Base-by-base conservation (phyloP, 164 flowering plant genomes). In the Stephania yunnanensis region DNA sequence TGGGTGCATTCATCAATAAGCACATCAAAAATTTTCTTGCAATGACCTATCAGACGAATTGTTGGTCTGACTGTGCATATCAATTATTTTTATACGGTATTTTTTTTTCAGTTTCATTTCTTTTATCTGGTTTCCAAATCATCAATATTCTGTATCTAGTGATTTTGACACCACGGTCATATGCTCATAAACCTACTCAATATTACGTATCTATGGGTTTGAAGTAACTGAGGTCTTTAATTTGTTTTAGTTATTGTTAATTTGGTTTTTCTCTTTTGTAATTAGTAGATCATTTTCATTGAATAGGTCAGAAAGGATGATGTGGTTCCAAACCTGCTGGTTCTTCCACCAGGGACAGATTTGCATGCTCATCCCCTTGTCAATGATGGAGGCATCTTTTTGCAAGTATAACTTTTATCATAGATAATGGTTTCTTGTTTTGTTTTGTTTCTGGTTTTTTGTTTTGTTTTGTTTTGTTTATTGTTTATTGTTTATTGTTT, bases 281-380 rank as follows among this genome's bases (percentile, higher is more conserved):
- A 61, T 25, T 52, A 13, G 29, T 10, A 50, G 9, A 20, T 71
- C 20, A 22, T 10, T 17, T 71, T 7, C 7, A 10, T 69, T 70
- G 69, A 55, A 78, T 79, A 93, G 99, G 98, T 92, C 52, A 79
- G 78, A 20, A 88, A 81, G 84, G 99, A 95, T 86, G 94, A 88
- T 70, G 55, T 87, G 78, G 90, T 95, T 73, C 90, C 91, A 30
- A 94, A 90, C 80, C 81, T 93, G 81, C 76, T 95, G 78, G 78
- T 89, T 66, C 93, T 95, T 52, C 98, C 98, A 52, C 84, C 96
- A 46, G 90, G 92, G 44, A 87, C 83, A 80, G 98, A 93, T 83
- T 81, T 95, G 89, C 99, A 92, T 74, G 76, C 86, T 75, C 98
- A 93, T 84, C 95, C 89, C 72, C 79, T 91, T 72, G 91, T 95